Base-by-base conservation (phyloP, 2,329 filamentous ascomycete genomes). In the Curvularia sp. region DNA sequence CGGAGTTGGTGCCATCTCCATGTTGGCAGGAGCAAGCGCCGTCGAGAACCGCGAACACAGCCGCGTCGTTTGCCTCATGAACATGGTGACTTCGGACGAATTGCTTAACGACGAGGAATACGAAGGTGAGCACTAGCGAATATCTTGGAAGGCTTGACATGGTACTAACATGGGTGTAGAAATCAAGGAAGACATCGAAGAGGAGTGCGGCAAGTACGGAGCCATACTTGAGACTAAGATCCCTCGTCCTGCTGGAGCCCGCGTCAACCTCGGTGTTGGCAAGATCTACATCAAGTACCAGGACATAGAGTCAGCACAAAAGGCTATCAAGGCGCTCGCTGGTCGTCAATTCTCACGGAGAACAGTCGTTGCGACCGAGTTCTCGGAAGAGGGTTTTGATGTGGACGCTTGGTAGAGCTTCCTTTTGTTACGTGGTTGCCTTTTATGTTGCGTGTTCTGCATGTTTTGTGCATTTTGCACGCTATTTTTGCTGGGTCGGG, bases 271-370 rank as follows among this genome's bases (percentile, higher is more conserved):
- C 28, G 95, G 95, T 46, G 93, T 99, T 21, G 95, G 95, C 75
- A 99, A 98, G 84, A 98, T 99, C 67, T 99, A 89, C 75, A 89
- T 99, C 81, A 98, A 97, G 77, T 99, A 92, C 73, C 91, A 95
- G 64, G 86, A 83, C 3, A 81, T 86, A 2, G 92, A 93, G 49
- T 87, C 89, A 8, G 91, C 94, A 19, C 89, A 90, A 62, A 93
- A 91, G 72, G 96, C 95, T 7, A 82, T 99, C 55, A 88, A 89
- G 70, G 89, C 92, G n/a, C 82, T 99, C 68, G 95, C 96, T 28
- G 95, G 95, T 46, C 86, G 96, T 65, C 97, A 98, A 77, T 99
- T 99, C 76, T 91, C 93, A 0, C 92, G 98, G 79, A 87, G 96
- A 69, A 99, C 95, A 3, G 96, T 99, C 27, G 93, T 99, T 12